Evolutionary conservation across 1,139 yeast species (phyloP), one percentile per base, ranked within the genome.

Genomic region (Taphrina deformans): DNA sequence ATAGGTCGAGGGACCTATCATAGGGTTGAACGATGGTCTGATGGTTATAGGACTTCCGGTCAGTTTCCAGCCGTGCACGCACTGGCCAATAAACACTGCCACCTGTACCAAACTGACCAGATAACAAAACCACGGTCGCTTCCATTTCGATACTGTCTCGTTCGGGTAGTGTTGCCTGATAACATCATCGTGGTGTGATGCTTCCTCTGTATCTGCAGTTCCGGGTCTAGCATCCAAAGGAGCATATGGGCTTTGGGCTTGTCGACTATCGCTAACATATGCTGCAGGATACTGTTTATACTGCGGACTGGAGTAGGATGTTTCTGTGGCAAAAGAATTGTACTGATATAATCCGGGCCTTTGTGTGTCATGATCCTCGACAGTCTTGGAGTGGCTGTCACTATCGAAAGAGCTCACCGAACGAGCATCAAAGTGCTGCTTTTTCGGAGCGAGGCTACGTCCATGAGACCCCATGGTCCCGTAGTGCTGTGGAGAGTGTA

Each of bases 1-100:
- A 71, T 86, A 86, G 0, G 86, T 77, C 1, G 90, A 85, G n/a
- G 93, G 93, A 0, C 93, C 93, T 55, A 87, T 75, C 92, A 87
- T 87, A 9, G 92, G 92, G 72, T 87, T 87, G 76, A 87, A 86
- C 67, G 84, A 82, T 1, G 93, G 93, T 70, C 85, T 75, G 0
- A 89, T 85, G 73, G 85, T 89, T 69, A 87, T 83, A 1, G 88
- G 86, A 3, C 84, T 80, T 1, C 90, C 90, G 0, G 92, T 87
- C 55, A 84, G 76, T 6, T 75, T 71, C 2, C 85, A 80, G 89
- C 85, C 85, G 67, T 77, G 79, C 7, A 79, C 82, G 55, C 88
- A 75, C 73, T 87, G 92, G n/a, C 82, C 87, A n/a, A 87, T 79
- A 71, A 87, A 87, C 18, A 87, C 87, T 9, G 76, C 75, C 2